Base-by-base conservation (phyloP, 495 filamentous ascomycete species). In the Aspergillus indologenus region DNA sequence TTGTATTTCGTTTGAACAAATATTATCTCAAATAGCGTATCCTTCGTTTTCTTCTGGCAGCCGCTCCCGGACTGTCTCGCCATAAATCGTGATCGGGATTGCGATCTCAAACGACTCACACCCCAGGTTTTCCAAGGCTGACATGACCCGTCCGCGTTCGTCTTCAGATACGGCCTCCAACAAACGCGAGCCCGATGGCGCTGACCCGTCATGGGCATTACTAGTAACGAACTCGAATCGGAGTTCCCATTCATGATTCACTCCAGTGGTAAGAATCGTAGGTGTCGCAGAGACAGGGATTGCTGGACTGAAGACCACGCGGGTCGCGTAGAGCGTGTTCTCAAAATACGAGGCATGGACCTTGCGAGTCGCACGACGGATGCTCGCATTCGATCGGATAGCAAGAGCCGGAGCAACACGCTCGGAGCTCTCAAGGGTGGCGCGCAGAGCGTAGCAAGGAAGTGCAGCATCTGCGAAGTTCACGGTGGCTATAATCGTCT, bases 91-190 rank as follows among this genome's bases (percentile, higher is more conserved):
- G 53, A 96, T 69, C 48, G 92, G 92, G 49, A 96, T 89, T 1
- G 83, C 82, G 47, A 96, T 87, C 68, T 96, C 92, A 73, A 96
- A 96, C 18, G 87, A 91, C 78, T 96, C 92, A 62, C 90, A 92
- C 18, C 83, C 79, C 56, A 96, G 65, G 60, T 83, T 84, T 73
- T 95, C 90, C 59, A 86, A 81, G 1, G 90, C 87, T 3, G 87
- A 87, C 42, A 90, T 65, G 1, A 90, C 79, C 1, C 79, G 77
- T 0, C 90, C 90, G 22, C 89, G 75, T 58, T 96, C 90, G 68
- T 96, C 90, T 65, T 89, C 85, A 80, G 74, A 69, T 79, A 76
- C 53, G 14, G 72, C 64, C 60, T 85, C 83, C 44, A 84, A 73
- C 8, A 85, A 65, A 5, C 65, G 65, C 9, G 64, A 71, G 0